phyloP scores from a whole-genome alignment of 2,329 filamentous ascomycete genomes.

The Ascochyta koolunga region DNA sequence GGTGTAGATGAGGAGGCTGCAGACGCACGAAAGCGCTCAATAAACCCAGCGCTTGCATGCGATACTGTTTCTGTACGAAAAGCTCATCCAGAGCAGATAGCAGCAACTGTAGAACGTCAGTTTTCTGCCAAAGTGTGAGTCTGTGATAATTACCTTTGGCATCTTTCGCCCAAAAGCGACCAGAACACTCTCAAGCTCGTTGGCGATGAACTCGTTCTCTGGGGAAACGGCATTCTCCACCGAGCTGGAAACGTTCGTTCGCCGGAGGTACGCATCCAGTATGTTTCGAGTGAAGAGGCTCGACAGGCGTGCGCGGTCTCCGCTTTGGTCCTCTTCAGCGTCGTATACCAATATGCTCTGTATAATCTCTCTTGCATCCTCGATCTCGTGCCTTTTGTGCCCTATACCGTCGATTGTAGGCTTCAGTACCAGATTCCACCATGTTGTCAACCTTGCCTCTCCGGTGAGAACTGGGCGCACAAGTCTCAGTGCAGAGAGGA shows the following conservation, averaged over 20 bases:
- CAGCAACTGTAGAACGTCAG: conserved; percentile 60
- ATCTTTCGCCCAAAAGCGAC: conserved; percentile 68
- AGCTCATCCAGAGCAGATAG: conserved; percentile 69
- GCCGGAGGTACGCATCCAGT: conserved; percentile 51
- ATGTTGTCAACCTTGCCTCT: conserved; percentile 67
- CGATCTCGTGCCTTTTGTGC: conserved; percentile 67
- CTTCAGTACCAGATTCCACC: conserved; percentile 71
- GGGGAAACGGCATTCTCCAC: conserved; percentile 48
- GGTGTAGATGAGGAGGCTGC: conserved; percentile 79
- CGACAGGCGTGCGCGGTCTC: conserved; percentile 52
- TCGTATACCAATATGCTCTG: conserved; percentile 69
- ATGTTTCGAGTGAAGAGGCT: conserved; percentile 62
- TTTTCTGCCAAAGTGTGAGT: not conserved
- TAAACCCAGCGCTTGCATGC: conserved; percentile 69
- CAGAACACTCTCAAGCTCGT: conserved; percentile 60
- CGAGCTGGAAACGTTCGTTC: conserved; percentile 48
- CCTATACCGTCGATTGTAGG: conserved; percentile 64
- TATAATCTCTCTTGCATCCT: conserved; percentile 69
- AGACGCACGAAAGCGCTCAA: conserved; percentile 75
- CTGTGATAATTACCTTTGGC: conserved; percentile 59
- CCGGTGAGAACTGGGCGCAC: conserved; percentile 69
- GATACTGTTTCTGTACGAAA: conserved; percentile 67
- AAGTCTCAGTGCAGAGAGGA: conserved; percentile 69
- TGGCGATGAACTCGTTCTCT: conserved; percentile 55
- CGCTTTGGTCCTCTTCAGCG: conserved; percentile 59